Percentiles rank a stretch among this genome's conserved stretches.
phyloP scores from a whole-genome alignment of 2,329 filamentous ascomycete species.

The Fusarium sp. region DNA sequence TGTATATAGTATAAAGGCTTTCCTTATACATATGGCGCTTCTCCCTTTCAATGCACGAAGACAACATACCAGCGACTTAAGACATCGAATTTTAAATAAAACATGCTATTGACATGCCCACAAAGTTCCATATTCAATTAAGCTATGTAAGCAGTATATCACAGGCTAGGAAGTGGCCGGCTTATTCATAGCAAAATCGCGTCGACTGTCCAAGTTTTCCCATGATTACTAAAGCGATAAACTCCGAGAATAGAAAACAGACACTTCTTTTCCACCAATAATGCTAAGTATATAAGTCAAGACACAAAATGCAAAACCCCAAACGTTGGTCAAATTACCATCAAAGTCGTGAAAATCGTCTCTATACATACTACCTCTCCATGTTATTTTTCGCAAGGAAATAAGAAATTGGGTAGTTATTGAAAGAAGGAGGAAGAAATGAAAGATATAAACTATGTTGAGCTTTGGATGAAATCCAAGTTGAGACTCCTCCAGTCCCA shows the following conservation, averaged over 20 bases:
- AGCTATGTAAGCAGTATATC: neutral
- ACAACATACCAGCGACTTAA: neutral
- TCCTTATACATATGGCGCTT: no score
- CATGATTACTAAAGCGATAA: neutral
- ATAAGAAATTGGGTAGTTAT: neutral
- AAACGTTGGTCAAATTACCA: conserved; percentile 1
- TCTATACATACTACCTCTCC: conserved; percentile 24
- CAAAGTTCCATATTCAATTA: neutral
- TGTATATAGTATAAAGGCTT: no score
- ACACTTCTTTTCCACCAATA: neutral
- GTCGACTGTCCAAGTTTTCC: neutral
- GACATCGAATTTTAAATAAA: neutral
- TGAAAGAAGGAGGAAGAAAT: neutral
- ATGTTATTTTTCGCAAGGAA: neutral
- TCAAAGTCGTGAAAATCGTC: conserved; percentile 9
- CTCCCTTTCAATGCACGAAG: neutral
- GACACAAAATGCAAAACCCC: neutral
- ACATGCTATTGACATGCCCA: neutral
- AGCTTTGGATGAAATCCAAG: conserved; percentile 41
- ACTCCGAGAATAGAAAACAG: neutral
- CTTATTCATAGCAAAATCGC: neutral
- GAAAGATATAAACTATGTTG: conserved; percentile 10
- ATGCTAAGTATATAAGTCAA: neutral
- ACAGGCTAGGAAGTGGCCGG: no score
- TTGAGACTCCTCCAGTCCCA: conserved; percentile 45